Evolutionary conservation across 139 green algal species (phyloP).

Genomic region (Raphidocelis subcapitata): DNA sequence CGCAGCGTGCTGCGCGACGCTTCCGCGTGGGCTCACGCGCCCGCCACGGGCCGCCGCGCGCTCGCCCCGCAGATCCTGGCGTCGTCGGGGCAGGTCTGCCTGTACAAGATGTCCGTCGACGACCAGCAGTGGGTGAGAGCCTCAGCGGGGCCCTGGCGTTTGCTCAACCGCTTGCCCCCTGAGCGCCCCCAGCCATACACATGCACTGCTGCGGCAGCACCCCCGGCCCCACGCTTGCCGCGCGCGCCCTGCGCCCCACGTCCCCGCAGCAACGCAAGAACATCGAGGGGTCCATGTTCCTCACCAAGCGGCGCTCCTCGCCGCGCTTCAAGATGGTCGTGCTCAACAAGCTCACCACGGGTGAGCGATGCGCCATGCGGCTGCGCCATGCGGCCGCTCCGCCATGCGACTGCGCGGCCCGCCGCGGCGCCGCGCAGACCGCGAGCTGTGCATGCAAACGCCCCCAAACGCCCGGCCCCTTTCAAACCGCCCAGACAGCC

Average conservation of each 20-base stretch:
- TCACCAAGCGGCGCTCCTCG: constrained; percentile 68
- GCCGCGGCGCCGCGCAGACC: no score
- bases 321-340: constrained; percentile 87
- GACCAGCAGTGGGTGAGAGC: constrained; percentile 64
- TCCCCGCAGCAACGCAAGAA: constrained; percentile 68
- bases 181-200: neutral
- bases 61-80: constrained; percentile 55
- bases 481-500: no score
- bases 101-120: constrained; percentile 77
- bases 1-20: no score
- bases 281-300: constrained; percentile 88
- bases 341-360: constrained; percentile 77
- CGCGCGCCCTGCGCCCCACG: neutral
- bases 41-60: neutral
- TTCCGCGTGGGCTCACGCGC: neutral
- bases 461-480: no score
- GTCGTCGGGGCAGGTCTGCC: constrained; percentile 67
- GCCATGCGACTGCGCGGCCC: no score
- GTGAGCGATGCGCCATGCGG: constrained; percentile 36
- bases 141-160: neutral
- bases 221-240: no score
- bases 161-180: neutral
- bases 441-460: no score
- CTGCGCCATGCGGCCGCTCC: neutral
- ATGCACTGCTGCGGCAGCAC: neutral